Percentiles rank a stretch among this genome's conserved stretches.
Conservation (phyloP, 106 monocot species). For the Dioscorea alata region DNA sequence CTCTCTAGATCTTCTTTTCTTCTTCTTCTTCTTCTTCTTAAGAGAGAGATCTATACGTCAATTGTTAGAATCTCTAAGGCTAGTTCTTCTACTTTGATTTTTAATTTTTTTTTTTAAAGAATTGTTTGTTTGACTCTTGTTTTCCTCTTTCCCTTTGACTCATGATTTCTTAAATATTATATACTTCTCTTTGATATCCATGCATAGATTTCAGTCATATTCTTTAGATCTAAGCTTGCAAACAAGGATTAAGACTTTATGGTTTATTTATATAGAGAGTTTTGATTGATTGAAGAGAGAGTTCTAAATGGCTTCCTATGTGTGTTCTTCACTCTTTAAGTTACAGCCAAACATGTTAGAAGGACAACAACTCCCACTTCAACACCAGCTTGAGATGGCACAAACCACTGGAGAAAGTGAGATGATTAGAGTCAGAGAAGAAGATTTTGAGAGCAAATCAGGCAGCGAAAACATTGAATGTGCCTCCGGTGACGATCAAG, state of each 20-base stretch:
- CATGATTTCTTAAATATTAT: neutral
- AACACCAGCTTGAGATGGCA: conserved; percentile 26
- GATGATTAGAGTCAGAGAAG: conserved; percentile 32
- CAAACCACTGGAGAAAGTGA: conserved; percentile 20
- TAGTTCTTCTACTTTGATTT: no score
- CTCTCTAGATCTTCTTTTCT: neutral
- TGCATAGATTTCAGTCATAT: no score
- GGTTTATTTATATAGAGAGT: no score
- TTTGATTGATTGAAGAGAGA: no score
- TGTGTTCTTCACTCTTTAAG: neutral
- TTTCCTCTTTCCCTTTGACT: no score
- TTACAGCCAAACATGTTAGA: conserved; percentile 50
- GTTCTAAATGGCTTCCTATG: neutral
- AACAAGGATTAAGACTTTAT: no score
- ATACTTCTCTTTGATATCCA: neutral
- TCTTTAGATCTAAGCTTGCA: neutral
- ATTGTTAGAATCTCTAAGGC: neutral
- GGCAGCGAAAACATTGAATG: conserved; percentile 82
- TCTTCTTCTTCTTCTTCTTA: no score
- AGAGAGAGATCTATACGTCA: neutral
- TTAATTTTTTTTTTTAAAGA: no score
- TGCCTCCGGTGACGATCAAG: conserved; percentile 77
- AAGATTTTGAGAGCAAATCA: conserved; percentile 78
- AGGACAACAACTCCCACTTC: conserved; percentile 33
- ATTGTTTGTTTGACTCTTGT: no score